phyloP scores from a whole-genome alignment of 345 rosid species.

The Theobroma cacao region DNA sequence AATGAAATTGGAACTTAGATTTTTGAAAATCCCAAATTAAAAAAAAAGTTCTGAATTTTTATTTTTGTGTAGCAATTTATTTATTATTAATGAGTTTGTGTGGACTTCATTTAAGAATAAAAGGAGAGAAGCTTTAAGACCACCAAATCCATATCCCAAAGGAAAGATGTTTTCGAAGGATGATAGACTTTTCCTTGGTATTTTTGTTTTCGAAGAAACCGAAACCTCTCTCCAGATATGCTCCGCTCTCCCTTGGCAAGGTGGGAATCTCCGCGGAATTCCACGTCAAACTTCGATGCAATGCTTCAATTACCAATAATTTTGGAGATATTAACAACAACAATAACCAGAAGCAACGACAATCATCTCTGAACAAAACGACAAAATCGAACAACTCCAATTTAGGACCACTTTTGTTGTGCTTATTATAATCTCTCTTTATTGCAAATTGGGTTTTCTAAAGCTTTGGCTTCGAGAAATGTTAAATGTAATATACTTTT shows the following conservation, averaged over 20 bases:
- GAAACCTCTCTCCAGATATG: not conserved
- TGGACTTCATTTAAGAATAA: not conserved
- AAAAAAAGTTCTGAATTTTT: too few relatives aligned
- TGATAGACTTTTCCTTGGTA: not conserved
- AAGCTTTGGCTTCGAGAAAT: too few relatives aligned
- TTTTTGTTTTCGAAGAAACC: not conserved
- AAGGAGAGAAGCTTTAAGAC: not conserved
- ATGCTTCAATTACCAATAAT: not conserved
- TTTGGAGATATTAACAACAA: not conserved
- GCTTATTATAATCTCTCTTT: too few relatives aligned
- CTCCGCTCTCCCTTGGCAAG: not conserved
- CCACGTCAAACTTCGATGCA: not conserved
- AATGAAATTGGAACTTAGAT: too few relatives aligned
- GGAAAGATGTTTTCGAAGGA: not conserved
- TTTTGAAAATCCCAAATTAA: too few relatives aligned
- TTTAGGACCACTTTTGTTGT: conserved; percentile 4
- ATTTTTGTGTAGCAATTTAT: not conserved
- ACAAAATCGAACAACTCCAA: not conserved
- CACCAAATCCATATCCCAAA: not conserved
- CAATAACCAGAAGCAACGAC: not conserved
- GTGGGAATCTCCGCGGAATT: not conserved
- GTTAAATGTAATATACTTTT: too few relatives aligned
- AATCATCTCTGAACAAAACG: not conserved
- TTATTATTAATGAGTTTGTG: not conserved
- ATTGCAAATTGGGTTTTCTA: too few relatives aligned